These are phyloP conservation scores for Blastocrithidia nonstop DNA, from an alignment of 208 protist genomes.

Conservation along the genomic window DNA sequence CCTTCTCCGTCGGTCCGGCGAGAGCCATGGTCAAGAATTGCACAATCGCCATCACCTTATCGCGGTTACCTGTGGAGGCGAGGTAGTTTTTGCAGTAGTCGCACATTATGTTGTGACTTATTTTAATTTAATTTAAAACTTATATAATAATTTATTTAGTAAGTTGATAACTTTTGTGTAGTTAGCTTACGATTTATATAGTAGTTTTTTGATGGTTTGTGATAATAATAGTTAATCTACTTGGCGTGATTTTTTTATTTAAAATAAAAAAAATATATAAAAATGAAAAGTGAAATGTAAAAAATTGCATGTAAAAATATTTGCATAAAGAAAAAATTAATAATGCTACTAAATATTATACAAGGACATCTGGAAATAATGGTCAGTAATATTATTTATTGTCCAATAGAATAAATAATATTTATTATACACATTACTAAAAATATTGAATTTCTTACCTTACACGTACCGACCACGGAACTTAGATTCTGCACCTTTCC, in stretches of 20 bases:
- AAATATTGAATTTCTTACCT: slow-evolving; percentile 2
- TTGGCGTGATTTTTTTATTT: no score
- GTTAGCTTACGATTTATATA: no score
- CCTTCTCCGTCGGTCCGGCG: slow-evolving; percentile 40
- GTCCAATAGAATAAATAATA: not conserved
- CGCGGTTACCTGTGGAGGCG: slow-evolving; percentile 53
- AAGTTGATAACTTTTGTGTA: no score
- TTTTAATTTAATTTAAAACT: slow-evolving; percentile 5
- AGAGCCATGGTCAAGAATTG: slow-evolving; percentile 74
- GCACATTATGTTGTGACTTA: slow-evolving; percentile 16
- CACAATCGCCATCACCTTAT: slow-evolving; percentile 80
- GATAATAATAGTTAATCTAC: no score
- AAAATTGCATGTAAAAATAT: slow-evolving; percentile 6
- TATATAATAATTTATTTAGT: no score
- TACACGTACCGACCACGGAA: slow-evolving; percentile 63
- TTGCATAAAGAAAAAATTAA: slow-evolving; percentile 5
- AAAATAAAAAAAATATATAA: no score
- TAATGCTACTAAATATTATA: slow-evolving; percentile 1
- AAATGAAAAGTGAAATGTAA: slow-evolving; percentile 9
- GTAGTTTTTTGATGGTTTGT: no score
- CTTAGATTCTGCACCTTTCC: slow-evolving; percentile 19
- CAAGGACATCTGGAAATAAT: no score
- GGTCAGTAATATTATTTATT: no score
- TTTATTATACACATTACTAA: slow-evolving; percentile 1
- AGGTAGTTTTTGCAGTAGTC: slow-evolving; percentile 41